phyloP scores from a whole-genome alignment of 2,329 filamentous ascomycete species.

The Xylaria multiplex region DNA sequence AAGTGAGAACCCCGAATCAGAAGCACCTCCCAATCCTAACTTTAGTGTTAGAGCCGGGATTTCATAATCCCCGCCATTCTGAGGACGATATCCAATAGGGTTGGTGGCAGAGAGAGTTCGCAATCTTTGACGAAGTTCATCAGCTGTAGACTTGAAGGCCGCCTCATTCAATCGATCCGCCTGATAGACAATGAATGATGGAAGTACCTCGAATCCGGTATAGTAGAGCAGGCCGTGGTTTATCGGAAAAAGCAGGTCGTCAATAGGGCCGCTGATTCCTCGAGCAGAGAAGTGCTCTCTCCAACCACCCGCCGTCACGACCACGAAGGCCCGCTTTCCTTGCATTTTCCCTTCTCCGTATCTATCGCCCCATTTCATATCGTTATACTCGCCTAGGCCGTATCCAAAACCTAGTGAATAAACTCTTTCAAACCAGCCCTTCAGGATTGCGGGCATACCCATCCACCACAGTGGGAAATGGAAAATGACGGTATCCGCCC shows the following conservation, averaged over 20 bases:
- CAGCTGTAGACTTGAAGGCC: slow-evolving; percentile 2
- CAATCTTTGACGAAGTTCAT: slow-evolving; percentile 14
- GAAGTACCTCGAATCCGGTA: slow-evolving; percentile 17
- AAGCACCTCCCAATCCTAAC: not conserved
- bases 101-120: not conserved
- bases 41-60: slow-evolving; percentile 2
- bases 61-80: not conserved
- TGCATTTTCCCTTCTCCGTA: slow-evolving; percentile 21
- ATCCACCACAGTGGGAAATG: slow-evolving; percentile 22
- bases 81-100: not conserved
- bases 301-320: slow-evolving; percentile 5
- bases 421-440: slow-evolving; percentile 23
- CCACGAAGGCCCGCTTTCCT: slow-evolving; percentile 18
- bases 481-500: slow-evolving; percentile 19
- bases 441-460: slow-evolving; percentile 17
- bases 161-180: slow-evolving; percentile 14
- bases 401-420: slow-evolving; percentile 19
- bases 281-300: slow-evolving; percentile 20
- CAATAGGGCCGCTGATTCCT: slow-evolving; percentile 20
- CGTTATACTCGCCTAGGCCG: slow-evolving; percentile 9
- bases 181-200: slow-evolving; percentile 10
- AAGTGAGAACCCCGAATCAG: not conserved
- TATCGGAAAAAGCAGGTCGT: slow-evolving; percentile 17
- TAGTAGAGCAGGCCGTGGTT: slow-evolving; percentile 22
- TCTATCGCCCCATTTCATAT: slow-evolving; percentile 7